Conservation (phyloP, 805 yeast species). For the Saccharomycopsis vini region DNA sequence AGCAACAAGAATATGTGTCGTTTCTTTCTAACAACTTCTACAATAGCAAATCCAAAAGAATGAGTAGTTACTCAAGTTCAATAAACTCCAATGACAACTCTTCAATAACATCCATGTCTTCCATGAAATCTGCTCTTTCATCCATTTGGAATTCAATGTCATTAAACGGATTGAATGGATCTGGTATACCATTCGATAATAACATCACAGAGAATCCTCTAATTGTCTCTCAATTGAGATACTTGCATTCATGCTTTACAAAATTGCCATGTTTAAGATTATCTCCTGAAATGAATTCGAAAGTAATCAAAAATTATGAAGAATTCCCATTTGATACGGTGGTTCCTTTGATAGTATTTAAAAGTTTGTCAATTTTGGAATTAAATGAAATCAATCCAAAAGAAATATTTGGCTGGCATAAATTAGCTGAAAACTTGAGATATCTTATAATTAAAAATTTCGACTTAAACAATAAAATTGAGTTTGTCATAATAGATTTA, state of each 20-base stretch:
- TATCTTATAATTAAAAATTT: conserved; percentile 46
- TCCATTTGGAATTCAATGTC: conserved; percentile 16
- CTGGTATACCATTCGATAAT: conserved; percentile 1
- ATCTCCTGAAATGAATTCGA: conserved; percentile 51
- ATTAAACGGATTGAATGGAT: conserved; percentile 23
- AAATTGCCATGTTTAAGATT: conserved; percentile 55
- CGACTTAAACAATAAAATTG: conserved; percentile 42
- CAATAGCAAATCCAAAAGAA: conserved; percentile 11
- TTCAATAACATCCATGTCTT: conserved; percentile 50
- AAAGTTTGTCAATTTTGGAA: conserved; percentile 54
- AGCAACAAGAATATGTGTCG: conserved; percentile 17
- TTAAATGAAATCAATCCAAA: conserved; percentile 52
- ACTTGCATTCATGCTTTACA: conserved; percentile 54
- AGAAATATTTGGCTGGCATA: conserved; percentile 59
- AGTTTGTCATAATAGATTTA: conserved; percentile 38
- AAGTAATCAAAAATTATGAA: conserved; percentile 50
- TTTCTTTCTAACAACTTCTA: conserved; percentile 18
- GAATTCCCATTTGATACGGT: conserved; percentile 67
- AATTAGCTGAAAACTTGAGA: conserved; percentile 43
- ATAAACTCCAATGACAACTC: conserved; percentile 17
- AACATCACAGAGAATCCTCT: conserved; percentile 22
- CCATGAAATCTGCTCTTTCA: conserved; percentile 38
- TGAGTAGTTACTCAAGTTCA: conserved; percentile 17
- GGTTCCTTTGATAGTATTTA: conserved; percentile 53
- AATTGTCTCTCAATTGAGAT: conserved; percentile 38